Evolutionary conservation across 2,329 filamentous ascomycete genomes (phyloP), one percentile per base, ranked within the genome.

Genomic region (Colletotrichum ledebouriae): DNA sequence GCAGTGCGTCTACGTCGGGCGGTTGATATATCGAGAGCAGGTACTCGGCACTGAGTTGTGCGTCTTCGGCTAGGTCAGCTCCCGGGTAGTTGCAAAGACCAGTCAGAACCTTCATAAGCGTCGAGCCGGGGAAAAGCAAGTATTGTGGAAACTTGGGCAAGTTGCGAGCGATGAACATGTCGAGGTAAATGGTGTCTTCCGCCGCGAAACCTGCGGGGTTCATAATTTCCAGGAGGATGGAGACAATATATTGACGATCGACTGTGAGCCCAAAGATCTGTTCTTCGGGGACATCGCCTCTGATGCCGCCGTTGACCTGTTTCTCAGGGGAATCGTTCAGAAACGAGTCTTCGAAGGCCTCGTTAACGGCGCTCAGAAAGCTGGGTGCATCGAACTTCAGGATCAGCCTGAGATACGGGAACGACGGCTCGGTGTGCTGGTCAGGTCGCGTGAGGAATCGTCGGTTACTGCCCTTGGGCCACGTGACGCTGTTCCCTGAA

Each of bases 121-220:
- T 92, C 2, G 93, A 94, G 17, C 94, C 96, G 0, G 95, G 92
- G 53, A 99, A 88, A 11, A 98, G 87, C 58, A 99, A 90, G 75
- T 98, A 98, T 76, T 98, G 95, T 1, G 94, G 94, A 75, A 97
- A 99, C 78, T 99, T 99, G 3, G 97, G 93, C 57, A 99, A 82
- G 76, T 97, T 99, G 63, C 96, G 90, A 17, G 96, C 95, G 76
- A 99, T 92, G 76, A 99, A 99, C 94, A 99, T 99, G 79, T 99
- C 94, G 50, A 99, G 87, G 78, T 97, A 99, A 63, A 99, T 93
- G 12, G 92, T 94, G 75, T 98, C 94, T 69, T 92, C 89, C 0
- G 90, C 80, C 0, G 89, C 87, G 78, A 97, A 98, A 53, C 92
- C 89, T 4, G 86, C 83, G 0, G 89, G 82, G 57, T 90, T 92